These are phyloP conservation scores for Uromyces viciae-fabae DNA, from an alignment of 1,284 basidiomycete genomes.

Conservation along the genomic window DNA sequence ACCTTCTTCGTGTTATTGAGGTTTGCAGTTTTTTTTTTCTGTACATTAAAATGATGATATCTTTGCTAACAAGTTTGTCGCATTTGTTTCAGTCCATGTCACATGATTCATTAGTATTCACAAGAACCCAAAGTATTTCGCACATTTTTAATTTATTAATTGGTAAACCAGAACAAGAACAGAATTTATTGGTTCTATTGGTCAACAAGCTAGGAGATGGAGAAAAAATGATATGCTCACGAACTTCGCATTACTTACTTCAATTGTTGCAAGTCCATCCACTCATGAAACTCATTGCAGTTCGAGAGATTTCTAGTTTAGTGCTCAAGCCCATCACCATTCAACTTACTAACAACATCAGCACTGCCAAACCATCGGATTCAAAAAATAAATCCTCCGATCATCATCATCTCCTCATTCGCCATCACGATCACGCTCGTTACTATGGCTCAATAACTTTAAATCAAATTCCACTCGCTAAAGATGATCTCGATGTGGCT, in stretches of 20 bases:
- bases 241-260: slow-evolving; percentile 82
- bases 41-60: background rate
- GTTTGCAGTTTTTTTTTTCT: slow-evolving; percentile 55
- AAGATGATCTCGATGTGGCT: slow-evolving; percentile 71
- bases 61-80: background rate
- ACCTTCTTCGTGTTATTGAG: slow-evolving; percentile 84
- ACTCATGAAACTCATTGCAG: slow-evolving; percentile 84
- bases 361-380: too few relatives aligned
- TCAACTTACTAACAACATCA: slow-evolving; percentile 49
- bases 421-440: slow-evolving; percentile 63
- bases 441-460: slow-evolving; percentile 91
- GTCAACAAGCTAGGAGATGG: slow-evolving; percentile 96
- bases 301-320: slow-evolving; percentile 77
- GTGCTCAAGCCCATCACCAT: slow-evolving; percentile 64
- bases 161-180: slow-evolving; percentile 93
- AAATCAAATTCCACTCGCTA: slow-evolving; percentile 82
- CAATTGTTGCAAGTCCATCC: slow-evolving; percentile 87
- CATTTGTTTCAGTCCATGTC: slow-evolving; percentile 65
- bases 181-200: slow-evolving; percentile 83
- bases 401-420: slow-evolving; percentile 48
- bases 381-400: slow-evolving; percentile 54
- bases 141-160: slow-evolving; percentile 72
- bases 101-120: slow-evolving; percentile 80
- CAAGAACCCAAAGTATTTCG: slow-evolving; percentile 71
- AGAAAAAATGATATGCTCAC: slow-evolving; percentile 81